Percentiles rank a stretch among this genome's conserved stretches.
phyloP scores from a whole-genome alignment of 768 basidiomycete genomes.

The Cyclocybe cylindracea region DNA sequence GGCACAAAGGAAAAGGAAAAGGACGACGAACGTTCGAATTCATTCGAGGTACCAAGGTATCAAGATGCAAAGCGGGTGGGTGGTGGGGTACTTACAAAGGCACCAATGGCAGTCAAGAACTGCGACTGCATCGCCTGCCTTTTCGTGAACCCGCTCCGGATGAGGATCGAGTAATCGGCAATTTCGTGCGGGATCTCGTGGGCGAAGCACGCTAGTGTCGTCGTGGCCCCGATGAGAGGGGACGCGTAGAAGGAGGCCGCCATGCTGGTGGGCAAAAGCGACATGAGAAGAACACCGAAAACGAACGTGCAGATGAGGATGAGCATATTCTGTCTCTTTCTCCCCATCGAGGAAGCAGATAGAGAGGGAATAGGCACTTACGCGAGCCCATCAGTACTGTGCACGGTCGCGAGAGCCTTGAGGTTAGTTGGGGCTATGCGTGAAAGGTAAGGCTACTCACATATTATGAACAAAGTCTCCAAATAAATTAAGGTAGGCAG shows the following conservation, averaged over 20 bases:
- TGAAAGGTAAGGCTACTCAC: slow-evolving; percentile 40
- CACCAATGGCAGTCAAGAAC: slow-evolving; percentile 88
- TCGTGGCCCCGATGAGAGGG: slow-evolving; percentile 90
- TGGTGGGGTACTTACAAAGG: slow-evolving; percentile 66
- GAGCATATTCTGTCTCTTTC: background rate
- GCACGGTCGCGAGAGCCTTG: slow-evolving; percentile 9
- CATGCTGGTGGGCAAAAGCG: slow-evolving; percentile 54
- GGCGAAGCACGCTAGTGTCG: slow-evolving; percentile 92
- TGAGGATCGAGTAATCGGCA: slow-evolving; percentile 93
- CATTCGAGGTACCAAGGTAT: too few relatives aligned
- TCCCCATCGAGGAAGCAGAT: slow-evolving; percentile 7
- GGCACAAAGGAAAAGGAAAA: too few relatives aligned
- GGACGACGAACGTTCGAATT: too few relatives aligned
- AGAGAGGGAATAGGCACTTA: slow-evolving; percentile 41
- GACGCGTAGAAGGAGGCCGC: slow-evolving; percentile 97
- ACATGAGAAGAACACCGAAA: background rate
- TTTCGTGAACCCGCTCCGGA: slow-evolving; percentile 89
- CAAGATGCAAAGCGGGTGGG: slow-evolving; percentile 17
- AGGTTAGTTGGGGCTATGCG: slow-evolving; percentile 6
- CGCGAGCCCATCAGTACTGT: slow-evolving; percentile 90
- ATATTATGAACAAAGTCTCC: slow-evolving; percentile 96
- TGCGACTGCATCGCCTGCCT: slow-evolving; percentile 92
- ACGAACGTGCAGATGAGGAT: slow-evolving; percentile 15
- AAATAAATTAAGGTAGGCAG: slow-evolving; percentile 90
- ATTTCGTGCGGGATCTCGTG: slow-evolving; percentile 97